Percentiles rank a stretch among this genome's conserved stretches.
Conservation (phyloP, 192 early-diverging fungal species). For the Backusella morwellensis region DNA sequence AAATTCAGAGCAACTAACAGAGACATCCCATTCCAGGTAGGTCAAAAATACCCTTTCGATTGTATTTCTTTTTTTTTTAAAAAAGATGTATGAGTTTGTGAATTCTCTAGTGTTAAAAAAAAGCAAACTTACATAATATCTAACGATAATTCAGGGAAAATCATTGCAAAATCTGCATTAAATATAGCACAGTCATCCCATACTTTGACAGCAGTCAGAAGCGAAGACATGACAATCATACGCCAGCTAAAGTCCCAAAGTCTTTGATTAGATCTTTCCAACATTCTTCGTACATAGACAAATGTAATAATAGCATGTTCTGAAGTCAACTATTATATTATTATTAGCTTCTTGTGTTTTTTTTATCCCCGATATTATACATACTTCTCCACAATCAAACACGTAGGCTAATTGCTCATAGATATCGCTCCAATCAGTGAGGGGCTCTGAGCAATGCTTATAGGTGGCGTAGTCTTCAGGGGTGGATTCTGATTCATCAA, state of each 20-base stretch:
- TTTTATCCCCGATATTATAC: background rate
- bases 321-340: constrained; percentile 16
- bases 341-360: background rate
- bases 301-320: constrained; percentile 36
- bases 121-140: constrained; percentile 53
- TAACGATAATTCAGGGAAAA: constrained; percentile 72
- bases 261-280: constrained; percentile 53
- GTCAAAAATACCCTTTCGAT: constrained; percentile 13
- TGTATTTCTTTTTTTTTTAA: constrained; percentile 4
- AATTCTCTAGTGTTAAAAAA: background rate
- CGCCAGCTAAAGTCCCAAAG: constrained; percentile 56
- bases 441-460: constrained; percentile 1
- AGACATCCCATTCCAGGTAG: constrained; percentile 9
- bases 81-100: background rate
- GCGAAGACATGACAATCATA: constrained; percentile 51
- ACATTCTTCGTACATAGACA: constrained; percentile 71
- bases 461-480: background rate
- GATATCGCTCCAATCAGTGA: constrained; percentile 29
- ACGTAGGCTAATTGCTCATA: constrained; percentile 34
- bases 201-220: constrained; percentile 79
- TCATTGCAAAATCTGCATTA: constrained; percentile 77
- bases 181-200: constrained; percentile 89
- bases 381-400: constrained; percentile 33
- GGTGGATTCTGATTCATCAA: background rate
- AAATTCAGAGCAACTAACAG: constrained; percentile 9